Evolutionary conservation across 2,329 filamentous ascomycete species (phyloP).

Genomic region (Sarocladiaceae sp.): DNA sequence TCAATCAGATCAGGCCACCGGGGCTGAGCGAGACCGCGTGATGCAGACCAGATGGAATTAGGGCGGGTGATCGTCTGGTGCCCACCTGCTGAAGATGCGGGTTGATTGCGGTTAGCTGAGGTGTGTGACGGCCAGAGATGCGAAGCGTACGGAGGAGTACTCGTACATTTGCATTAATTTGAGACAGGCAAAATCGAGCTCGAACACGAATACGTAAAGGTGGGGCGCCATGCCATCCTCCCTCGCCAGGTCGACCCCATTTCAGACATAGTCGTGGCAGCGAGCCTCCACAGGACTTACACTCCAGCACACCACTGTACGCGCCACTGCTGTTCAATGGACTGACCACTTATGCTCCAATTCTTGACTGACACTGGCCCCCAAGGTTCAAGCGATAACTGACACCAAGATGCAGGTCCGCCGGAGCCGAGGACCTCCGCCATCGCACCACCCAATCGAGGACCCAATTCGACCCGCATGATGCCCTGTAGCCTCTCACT

Average conservation of each 20-base stretch:
- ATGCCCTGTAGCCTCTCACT: background rate
- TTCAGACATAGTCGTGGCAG: no score
- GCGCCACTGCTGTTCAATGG: background rate
- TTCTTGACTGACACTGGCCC: no score
- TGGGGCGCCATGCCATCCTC: background rate
- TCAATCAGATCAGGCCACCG: conserved; percentile 9
- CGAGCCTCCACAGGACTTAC: no score
- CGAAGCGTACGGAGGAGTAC: no score
- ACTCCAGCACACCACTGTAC: no score
- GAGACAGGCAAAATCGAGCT: background rate
- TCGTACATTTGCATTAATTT: no score
- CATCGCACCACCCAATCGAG: conserved; percentile 4
- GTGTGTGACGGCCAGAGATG: no score
- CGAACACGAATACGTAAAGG: conserved; percentile 9
- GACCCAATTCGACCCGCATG: background rate
- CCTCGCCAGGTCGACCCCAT: background rate
- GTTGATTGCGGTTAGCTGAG: background rate
- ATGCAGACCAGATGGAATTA: background rate
- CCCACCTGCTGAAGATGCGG: background rate
- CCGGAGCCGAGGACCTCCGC: conserved; percentile 4
- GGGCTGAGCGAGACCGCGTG: conserved; percentile 1
- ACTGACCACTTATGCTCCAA: background rate
- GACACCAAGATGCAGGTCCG: no score
- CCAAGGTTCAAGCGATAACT: no score
- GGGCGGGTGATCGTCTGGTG: conserved; percentile 3